These are phyloP conservation scores for Reticulascus tulasneorum DNA, from an alignment of 2,329 filamentous ascomycete species.

Conservation along the genomic window DNA sequence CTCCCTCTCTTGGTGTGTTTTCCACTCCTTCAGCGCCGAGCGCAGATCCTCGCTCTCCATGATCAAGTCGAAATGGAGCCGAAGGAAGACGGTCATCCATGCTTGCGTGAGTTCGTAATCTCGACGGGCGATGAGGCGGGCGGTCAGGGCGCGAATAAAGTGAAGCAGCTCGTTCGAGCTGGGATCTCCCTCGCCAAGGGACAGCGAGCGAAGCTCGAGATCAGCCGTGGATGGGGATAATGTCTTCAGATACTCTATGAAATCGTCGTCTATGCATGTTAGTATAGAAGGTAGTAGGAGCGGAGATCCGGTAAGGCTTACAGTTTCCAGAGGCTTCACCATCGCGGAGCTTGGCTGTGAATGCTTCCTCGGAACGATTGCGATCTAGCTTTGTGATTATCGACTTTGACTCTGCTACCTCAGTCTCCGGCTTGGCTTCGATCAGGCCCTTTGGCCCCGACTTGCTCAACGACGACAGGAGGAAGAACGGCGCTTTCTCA, in stretches of 20 bases:
- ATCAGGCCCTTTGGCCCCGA: conserved; percentile 19
- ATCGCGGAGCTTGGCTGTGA: conserved; percentile 52
- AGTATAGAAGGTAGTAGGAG: conserved; percentile 14
- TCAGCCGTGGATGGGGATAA: conserved; percentile 84
- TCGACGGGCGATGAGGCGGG: conserved; percentile 59
- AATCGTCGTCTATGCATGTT: conserved; percentile 48
- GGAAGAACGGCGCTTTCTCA: conserved; percentile 93
- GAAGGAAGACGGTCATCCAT: conserved; percentile 94
- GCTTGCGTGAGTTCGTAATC: conserved; percentile 95
- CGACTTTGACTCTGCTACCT: conserved; percentile 41
- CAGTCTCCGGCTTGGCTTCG: conserved; percentile 24
- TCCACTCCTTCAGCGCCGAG: conserved; percentile 64
- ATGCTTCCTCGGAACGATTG: conserved; percentile 51
- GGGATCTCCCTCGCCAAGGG: conserved; percentile 38
- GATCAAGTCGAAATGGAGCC: conserved; percentile 64
- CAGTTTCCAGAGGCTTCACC: conserved; percentile 56
- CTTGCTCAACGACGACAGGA: conserved; percentile 59
- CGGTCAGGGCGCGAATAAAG: conserved; percentile 79
- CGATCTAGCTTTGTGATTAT: conserved; percentile 67
- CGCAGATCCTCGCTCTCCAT: conserved; percentile 51
- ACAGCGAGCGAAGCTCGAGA: conserved; percentile 81
- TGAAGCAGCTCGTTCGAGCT: conserved; percentile 66
- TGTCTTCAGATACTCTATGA: conserved; percentile 75
- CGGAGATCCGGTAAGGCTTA: conserved; percentile 33
- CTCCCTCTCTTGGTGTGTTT: conserved; percentile 67